Percentiles rank a stretch among this genome's conserved stretches.
Conservation (phyloP, 495 filamentous ascomycete genomes). For the Trichoderma reesei region DNA sequence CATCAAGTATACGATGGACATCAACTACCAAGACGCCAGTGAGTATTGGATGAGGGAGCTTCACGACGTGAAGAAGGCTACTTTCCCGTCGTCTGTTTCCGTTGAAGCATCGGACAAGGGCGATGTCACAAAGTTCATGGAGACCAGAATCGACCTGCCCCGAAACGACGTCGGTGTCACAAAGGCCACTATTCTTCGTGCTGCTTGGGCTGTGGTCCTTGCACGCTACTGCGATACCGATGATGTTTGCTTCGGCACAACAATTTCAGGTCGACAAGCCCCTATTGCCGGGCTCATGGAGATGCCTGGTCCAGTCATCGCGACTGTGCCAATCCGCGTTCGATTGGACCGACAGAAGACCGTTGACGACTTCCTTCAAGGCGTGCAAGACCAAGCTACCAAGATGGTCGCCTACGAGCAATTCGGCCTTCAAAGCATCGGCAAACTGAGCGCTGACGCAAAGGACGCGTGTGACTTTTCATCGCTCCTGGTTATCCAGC, state of each 20-base stretch:
- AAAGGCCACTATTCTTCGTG: slow-evolving; percentile 36
- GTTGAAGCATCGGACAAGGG: neutral
- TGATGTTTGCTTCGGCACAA: slow-evolving; percentile 39
- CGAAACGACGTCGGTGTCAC: slow-evolving; percentile 20
- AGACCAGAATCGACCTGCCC: slow-evolving; percentile 15
- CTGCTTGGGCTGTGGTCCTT: slow-evolving; percentile 35
- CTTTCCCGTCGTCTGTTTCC: slow-evolving; percentile 12
- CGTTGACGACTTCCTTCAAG: slow-evolving; percentile 14
- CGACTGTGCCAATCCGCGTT: slow-evolving; percentile 48
- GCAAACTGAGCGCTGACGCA: slow-evolving; percentile 16
- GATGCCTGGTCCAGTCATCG: slow-evolving; percentile 45
- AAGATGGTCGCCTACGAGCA: slow-evolving; percentile 37
- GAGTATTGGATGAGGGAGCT: slow-evolving; percentile 16
- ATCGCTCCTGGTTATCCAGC: slow-evolving; percentile 6
- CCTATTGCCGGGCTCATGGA: slow-evolving; percentile 34
- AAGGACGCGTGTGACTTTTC: slow-evolving; percentile 23
- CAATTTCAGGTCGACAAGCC: slow-evolving; percentile 39
- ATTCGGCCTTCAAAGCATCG: slow-evolving; percentile 34
- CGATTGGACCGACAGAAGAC: slow-evolving; percentile 11
- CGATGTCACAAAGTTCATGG: slow-evolving; percentile 8
- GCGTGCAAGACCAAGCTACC: slow-evolving; percentile 25
- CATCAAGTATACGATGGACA: slow-evolving; percentile 6
- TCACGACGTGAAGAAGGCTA: slow-evolving; percentile 21
- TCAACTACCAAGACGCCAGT: neutral
- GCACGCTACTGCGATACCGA: slow-evolving; percentile 26